phyloP scores from a whole-genome alignment of 2,329 filamentous ascomycete species.

The Penicillium frequentans region DNA sequence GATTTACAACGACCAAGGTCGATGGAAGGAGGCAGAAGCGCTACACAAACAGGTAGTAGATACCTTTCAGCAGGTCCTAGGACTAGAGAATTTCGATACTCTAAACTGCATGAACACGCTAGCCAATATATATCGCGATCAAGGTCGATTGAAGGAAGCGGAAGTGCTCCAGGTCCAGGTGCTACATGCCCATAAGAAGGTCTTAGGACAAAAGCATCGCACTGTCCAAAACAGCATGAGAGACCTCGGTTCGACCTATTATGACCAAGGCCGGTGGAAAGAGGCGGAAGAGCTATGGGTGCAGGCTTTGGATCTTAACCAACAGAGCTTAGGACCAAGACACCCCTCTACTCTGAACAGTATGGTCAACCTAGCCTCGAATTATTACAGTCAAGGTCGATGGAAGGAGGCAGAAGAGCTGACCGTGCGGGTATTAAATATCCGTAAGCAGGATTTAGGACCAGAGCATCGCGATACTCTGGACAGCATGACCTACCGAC shows the following conservation, averaged over 20 bases:
- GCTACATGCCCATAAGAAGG: background rate
- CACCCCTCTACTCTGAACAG: background rate
- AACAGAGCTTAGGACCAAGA: background rate
- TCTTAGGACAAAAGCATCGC: background rate
- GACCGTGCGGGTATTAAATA: too few species aligned
- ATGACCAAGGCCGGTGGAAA: background rate
- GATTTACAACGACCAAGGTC: background rate
- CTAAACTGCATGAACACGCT: background rate
- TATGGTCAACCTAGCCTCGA: too few species aligned
- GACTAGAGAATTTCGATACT: background rate
- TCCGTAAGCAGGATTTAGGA: too few species aligned
- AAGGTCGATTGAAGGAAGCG: background rate
- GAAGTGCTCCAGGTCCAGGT: background rate
- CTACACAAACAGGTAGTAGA: background rate
- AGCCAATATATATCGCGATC: background rate
- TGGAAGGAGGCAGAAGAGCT: too few species aligned
- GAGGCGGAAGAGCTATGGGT: background rate
- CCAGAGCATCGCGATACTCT: too few species aligned
- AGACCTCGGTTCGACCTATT: slow-evolving; percentile 9
- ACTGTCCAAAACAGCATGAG: slow-evolving; percentile 13
- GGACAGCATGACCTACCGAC: too few species aligned
- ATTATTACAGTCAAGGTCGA: background rate
- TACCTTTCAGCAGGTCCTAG: background rate
- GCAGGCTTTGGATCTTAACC: too few species aligned
- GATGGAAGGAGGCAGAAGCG: background rate